Base-by-base conservation (phyloP, 306 rosid genomes). In the Inga laurina region DNA sequence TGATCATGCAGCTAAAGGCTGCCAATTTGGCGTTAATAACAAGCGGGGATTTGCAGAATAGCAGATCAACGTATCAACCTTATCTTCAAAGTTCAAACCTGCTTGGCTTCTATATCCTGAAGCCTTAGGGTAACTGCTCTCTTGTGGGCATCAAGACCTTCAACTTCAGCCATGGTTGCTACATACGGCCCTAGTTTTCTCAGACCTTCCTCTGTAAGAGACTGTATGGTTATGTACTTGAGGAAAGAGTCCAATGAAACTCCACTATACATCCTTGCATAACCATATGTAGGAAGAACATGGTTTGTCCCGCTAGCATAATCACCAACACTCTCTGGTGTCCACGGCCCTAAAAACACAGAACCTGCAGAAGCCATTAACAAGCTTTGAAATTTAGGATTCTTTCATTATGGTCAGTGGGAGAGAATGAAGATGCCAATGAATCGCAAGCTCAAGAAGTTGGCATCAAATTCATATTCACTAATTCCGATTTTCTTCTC, bases 301-400 rank as follows among this genome's bases (percentile, higher is more conserved):
- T 96, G 99, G 88, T 94, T 96, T 27, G 99, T 96, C 59, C 99
- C 99, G 69, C 99, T 96, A 18, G 99, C 99, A 59, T 96, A 96
- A 77, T 96, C 99, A 83, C 99, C 97, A 32, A 96, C 98, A 68
- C 99, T 96, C 88, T 94, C 98, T 0, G 99, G 99, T 2, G 99
- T 96, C 99, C 99, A 96, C 11, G 86, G 93, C 80, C 99, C 99
- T 78, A 96, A 77, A 82, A 94, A 94, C 74, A 96, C 98, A 45
- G 98, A 96, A 73, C 99, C 99, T 96, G 90, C 83, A 65, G 3
- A 62, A 24, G 70, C 78, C 73, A 52, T 78, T 49, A 14, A 79
- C 49, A 69, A 34, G 34, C 72, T 45, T 69, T 79, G 30, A 79
- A 73, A 79, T 59, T 41, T 45, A 67, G 59, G 69, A 45, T 78